These are phyloP conservation scores for Rhodamnia rubescens DNA, from an alignment of 345 rosid species.

Conservation along the genomic window DNA sequence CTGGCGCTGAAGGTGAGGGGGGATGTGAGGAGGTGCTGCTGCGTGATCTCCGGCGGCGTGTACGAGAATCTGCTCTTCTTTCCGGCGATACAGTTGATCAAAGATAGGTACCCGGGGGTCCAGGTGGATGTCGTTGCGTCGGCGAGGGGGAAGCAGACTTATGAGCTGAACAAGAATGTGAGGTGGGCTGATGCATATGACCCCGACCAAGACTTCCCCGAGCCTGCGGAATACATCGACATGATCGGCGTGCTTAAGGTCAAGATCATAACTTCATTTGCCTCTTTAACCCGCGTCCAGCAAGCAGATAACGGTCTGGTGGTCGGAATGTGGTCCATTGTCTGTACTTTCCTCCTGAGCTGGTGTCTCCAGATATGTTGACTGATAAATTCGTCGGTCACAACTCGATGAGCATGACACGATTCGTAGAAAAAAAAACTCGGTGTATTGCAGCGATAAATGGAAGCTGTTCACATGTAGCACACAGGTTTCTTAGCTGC, in stretches of 20 bases:
- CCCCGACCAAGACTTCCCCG: conserved; percentile 76
- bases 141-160: conserved; percentile 84
- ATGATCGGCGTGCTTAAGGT: conserved; percentile 84
- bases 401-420: not conserved
- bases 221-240: conserved; percentile 75
- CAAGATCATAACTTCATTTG: not conserved
- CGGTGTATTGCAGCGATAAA: not conserved
- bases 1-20: conserved; percentile 77
- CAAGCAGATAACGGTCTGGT: not conserved
- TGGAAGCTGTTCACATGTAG: not conserved
- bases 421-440: not conserved
- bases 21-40: conserved; percentile 86
- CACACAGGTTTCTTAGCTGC: not conserved
- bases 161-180: conserved; percentile 84
- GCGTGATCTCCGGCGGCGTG: conserved; percentile 79
- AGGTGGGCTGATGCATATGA: conserved; percentile 92
- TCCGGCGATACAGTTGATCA: conserved; percentile 73
- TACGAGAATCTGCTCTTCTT: conserved; percentile 84
- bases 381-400: not conserved
- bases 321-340: not conserved
- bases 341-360: not conserved
- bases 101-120: conserved; percentile 95
- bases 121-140: conserved; percentile 67
- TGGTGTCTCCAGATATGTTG: not conserved
- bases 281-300: not conserved